Base-by-base conservation (phyloP, 768 basidiomycete species). In the Saitozyma sp. region DNA sequence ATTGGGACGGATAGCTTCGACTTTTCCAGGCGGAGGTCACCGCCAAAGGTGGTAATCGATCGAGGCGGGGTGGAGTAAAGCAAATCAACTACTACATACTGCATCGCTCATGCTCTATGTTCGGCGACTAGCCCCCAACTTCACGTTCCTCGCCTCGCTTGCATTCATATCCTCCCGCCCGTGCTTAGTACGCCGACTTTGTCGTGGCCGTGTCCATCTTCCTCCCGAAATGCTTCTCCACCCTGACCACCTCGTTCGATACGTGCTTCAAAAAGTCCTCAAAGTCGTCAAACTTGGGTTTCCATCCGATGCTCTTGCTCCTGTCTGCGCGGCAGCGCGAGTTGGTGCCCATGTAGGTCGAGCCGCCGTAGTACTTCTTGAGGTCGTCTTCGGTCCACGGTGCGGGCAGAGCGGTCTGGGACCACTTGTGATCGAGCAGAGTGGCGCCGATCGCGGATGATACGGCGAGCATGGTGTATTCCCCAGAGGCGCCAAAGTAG, bases 271-370 rank as follows among this genome's bases (percentile, higher is more conserved):
- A 57, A 29, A 75, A 60, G 41, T 69, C 67, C 55, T 66, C 48
- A 49, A 58, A 43, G 17, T 69, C 72, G 11, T 61, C 63, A 43
- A 60, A 70, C 51, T 70, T 72, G 16, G 78, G 76, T 53, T 61
- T 72, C 78, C 78, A 79, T 6, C 78, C 78, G 39, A 79, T 75
- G 20, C 64, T 69, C 62, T 75, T 71, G 20, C 67, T 70, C 50
- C 70, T 56, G 57, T 74, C 73, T 8, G 70, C 72, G 13, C 70
- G 62, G 20, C 61, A 66, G 50, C 76, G 53, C 14, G 69, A 68
- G 63, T 79, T 79, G 29, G 62, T 64, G 0, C 78, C 78, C 60
- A 65, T 62, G 43, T 62, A 71, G 10, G 46, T 54, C 4, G 40
- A 50, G 16, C 77, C 77, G 38, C 56, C 61, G 50, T 70, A 76